These are phyloP conservation scores for Trichoderma sp. DNA, from an alignment of 2,329 filamentous ascomycete genomes.

Conservation along the genomic window DNA sequence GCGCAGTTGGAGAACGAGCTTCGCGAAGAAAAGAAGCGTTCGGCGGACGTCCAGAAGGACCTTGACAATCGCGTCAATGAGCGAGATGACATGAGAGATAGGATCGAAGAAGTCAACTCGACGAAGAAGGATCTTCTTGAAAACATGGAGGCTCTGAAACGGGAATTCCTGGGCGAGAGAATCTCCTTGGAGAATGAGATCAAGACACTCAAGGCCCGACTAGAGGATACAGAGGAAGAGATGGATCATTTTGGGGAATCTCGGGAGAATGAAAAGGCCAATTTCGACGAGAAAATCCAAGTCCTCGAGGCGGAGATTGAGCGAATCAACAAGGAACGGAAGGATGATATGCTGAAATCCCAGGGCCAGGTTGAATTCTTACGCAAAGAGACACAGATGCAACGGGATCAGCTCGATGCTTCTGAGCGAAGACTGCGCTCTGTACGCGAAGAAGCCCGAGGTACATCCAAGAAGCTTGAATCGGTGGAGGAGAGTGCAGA, in stretches of 20 bases:
- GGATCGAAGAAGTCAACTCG: conserved; percentile 80
- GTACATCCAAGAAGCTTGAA: conserved; percentile 49
- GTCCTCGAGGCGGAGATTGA: conserved; percentile 70
- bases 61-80: conserved; percentile 55
- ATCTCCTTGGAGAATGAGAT: conserved; percentile 80
- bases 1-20: conserved; percentile 75
- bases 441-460: conserved; percentile 52
- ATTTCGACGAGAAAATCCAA: conserved; percentile 65
- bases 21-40: conserved; percentile 65
- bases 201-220: conserved; percentile 66
- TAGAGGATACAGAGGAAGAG: conserved; percentile 90
- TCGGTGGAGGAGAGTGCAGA: conserved; percentile 50
- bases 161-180: conserved; percentile 81
- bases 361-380: conserved; percentile 63
- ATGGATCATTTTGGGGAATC: conserved; percentile 81
- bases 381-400: conserved; percentile 56
- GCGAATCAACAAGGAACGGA: conserved; percentile 54
- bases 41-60: conserved; percentile 66
- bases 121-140: conserved; percentile 92
- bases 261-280: conserved; percentile 74
- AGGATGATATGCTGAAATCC: conserved; percentile 55
- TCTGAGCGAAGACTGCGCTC: conserved; percentile 56
- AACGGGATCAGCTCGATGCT: conserved; percentile 57
- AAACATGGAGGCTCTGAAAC: conserved; percentile 89
- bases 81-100: conserved; percentile 60